phyloP scores from a whole-genome alignment of 495 filamentous ascomycete species.

The Evernia prunastri region DNA sequence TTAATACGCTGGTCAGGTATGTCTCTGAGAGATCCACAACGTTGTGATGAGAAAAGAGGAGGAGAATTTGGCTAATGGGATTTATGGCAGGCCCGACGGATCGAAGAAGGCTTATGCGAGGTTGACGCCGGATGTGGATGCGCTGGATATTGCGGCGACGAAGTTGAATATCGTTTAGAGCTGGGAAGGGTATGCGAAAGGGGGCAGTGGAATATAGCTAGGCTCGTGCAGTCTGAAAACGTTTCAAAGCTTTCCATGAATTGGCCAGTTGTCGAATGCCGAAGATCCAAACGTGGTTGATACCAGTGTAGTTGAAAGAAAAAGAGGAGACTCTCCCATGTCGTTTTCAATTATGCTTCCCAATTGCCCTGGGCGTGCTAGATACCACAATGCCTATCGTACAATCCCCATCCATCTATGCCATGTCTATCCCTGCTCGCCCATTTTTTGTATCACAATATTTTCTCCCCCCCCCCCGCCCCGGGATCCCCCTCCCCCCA shows the following conservation, averaged over 20 bases:
- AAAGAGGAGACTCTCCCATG: not conserved
- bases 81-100: slow-evolving; percentile 68
- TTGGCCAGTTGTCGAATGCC: not conserved
- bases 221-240: slow-evolving; percentile 11
- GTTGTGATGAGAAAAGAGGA: not conserved
- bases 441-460: too few relatives aligned
- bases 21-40: slow-evolving; percentile 21
- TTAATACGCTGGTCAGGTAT: slow-evolving; percentile 97
- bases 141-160: slow-evolving; percentile 97
- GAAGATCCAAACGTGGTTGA: not conserved
- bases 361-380: not conserved
- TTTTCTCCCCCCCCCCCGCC: too few relatives aligned
- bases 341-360: not conserved
- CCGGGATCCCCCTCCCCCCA: too few relatives aligned
- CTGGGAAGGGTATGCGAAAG: not conserved
- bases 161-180: slow-evolving; percentile 95
- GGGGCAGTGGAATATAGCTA: slow-evolving; percentile 8
- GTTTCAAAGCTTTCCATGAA: not conserved
- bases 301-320: not conserved
- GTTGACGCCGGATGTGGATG: slow-evolving; percentile 92
- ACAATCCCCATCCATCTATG: not conserved
- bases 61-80: not conserved
- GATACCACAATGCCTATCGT: not conserved
- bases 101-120: slow-evolving; percentile 97
- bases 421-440: not conserved